Evolutionary conservation across 2,329 filamentous ascomycete species (phyloP).

Genomic region (Cryphonectria nitschkei): DNA sequence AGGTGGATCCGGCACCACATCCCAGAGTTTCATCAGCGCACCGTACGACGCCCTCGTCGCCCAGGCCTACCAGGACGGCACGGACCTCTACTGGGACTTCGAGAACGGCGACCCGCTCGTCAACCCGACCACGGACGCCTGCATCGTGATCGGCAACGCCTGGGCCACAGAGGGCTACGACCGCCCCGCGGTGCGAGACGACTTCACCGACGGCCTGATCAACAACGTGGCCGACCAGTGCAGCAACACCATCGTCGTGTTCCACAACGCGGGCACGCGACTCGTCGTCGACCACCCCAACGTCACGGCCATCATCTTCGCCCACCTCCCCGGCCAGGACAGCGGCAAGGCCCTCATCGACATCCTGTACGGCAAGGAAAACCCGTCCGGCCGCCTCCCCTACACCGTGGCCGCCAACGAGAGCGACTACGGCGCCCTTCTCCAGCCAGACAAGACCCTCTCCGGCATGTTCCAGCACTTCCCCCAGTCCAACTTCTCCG

Average conservation of each 20-base stretch:
- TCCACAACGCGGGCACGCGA: slow-evolving; percentile 66
- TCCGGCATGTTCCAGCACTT: slow-evolving; percentile 52
- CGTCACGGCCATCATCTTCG: slow-evolving; percentile 65
- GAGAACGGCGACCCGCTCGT: slow-evolving; percentile 37
- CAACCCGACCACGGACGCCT: slow-evolving; percentile 57
- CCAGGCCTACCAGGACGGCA: slow-evolving; percentile 57
- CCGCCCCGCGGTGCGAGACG: slow-evolving; percentile 64
- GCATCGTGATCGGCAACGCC: slow-evolving; percentile 67
- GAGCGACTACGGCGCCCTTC: slow-evolving; percentile 56
- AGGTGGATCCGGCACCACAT: slow-evolving; percentile 47
- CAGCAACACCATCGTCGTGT: slow-evolving; percentile 65
- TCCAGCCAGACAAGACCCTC: slow-evolving; percentile 43
- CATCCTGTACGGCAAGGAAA: slow-evolving; percentile 60
- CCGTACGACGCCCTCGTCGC: slow-evolving; percentile 59
- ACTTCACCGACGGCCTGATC: slow-evolving; percentile 63
- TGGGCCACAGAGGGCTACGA: slow-evolving; percentile 75
- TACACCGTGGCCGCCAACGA: slow-evolving; percentile 63
- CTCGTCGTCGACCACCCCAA: slow-evolving; percentile 66
- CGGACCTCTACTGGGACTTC: slow-evolving; percentile 64
- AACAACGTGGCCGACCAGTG: slow-evolving; percentile 60
- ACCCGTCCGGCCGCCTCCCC: slow-evolving; percentile 61
- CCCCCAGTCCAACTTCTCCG: slow-evolving; percentile 54
- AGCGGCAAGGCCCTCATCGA: slow-evolving; percentile 59
- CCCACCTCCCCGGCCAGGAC: slow-evolving; percentile 67
- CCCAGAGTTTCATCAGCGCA: slow-evolving; percentile 47